Evolutionary conservation across 495 filamentous ascomycete species (phyloP).

Genomic region (Astrothelium subdiscretum): DNA sequence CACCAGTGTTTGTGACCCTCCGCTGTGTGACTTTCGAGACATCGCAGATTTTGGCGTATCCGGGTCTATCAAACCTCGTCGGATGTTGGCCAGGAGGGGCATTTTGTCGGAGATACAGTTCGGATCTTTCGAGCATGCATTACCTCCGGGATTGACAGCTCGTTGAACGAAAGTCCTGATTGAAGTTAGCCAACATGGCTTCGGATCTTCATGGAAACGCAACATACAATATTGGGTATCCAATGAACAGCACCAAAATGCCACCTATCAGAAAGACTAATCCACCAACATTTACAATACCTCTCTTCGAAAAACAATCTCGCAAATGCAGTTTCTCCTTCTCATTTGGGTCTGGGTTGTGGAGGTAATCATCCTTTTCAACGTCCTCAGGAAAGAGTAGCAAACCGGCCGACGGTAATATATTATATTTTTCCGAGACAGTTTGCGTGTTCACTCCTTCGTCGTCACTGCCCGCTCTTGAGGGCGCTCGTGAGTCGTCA

Average conservation of each 20-base stretch:
- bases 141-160: constrained; percentile 16
- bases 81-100: constrained; percentile 47
- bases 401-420: constrained; percentile 58
- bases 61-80: constrained; percentile 54
- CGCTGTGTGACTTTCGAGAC: constrained; percentile 46
- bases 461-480: constrained; percentile 52
- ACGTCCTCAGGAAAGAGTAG: constrained; percentile 65
- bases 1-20: constrained; percentile 53
- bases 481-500: constrained; percentile 50
- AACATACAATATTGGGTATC: constrained; percentile 61
- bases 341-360: constrained; percentile 59
- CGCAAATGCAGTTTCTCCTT: constrained; percentile 49
- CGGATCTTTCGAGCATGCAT: constrained; percentile 33
- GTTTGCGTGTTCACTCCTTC: constrained; percentile 63
- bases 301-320: constrained; percentile 56
- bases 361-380: constrained; percentile 67
- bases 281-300: constrained; percentile 56
- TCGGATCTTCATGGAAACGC: constrained; percentile 42
- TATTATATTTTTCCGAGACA: constrained; percentile 68
- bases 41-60: constrained; percentile 52
- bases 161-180: constrained; percentile 46
- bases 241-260: constrained; percentile 57
- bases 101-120: constrained; percentile 45
- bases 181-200: constrained; percentile 17
- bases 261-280: constrained; percentile 50